These are phyloP conservation scores for Peltaster fructicola DNA, from an alignment of 2,329 filamentous ascomycete species.

Conservation along the genomic window DNA sequence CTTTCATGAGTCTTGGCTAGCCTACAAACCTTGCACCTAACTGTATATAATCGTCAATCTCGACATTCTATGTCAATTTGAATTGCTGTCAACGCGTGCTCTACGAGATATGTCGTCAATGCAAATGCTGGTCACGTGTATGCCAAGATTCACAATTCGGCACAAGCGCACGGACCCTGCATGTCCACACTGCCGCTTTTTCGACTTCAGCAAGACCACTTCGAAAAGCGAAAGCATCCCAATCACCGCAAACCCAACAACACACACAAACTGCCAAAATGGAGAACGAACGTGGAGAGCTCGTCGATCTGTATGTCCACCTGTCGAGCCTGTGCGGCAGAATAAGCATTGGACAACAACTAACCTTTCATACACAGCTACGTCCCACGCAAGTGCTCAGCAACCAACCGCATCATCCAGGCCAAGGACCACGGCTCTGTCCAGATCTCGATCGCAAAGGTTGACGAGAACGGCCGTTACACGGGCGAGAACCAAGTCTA, in stretches of 20 bases:
- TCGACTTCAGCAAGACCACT: slow-evolving; percentile 3
- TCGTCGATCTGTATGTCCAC: slow-evolving; percentile 82
- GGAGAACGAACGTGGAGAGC: slow-evolving; percentile 99
- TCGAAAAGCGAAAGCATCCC: slow-evolving; percentile 2
- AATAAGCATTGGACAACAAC: too few relatives aligned
- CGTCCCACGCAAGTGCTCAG: slow-evolving; percentile 97
- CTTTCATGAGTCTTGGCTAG: too few relatives aligned
- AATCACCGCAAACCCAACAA: slow-evolving; percentile 1
- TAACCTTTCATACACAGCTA: slow-evolving; percentile 40
- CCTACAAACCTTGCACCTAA: too few relatives aligned
- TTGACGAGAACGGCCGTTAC: slow-evolving; percentile 96
- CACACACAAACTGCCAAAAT: slow-evolving; percentile 32
- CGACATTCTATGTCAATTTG: too few relatives aligned
- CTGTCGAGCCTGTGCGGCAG: slow-evolving; percentile 3
- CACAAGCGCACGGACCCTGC: too few relatives aligned
- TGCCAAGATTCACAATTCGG: slow-evolving; percentile 1
- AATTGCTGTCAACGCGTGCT: too few relatives aligned
- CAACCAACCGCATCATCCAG: slow-evolving; percentile 99
- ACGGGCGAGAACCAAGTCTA: slow-evolving; percentile 96
- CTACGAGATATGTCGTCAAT: too few relatives aligned
- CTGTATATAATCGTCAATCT: too few relatives aligned
- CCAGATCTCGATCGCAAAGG: slow-evolving; percentile 92
- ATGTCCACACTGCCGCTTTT: too few relatives aligned
- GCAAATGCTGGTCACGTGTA: too few relatives aligned
- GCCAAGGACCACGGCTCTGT: slow-evolving; percentile 99